Conservation (phyloP, 257 asterid genomes). For the Paraleonurus japonicus region DNA sequence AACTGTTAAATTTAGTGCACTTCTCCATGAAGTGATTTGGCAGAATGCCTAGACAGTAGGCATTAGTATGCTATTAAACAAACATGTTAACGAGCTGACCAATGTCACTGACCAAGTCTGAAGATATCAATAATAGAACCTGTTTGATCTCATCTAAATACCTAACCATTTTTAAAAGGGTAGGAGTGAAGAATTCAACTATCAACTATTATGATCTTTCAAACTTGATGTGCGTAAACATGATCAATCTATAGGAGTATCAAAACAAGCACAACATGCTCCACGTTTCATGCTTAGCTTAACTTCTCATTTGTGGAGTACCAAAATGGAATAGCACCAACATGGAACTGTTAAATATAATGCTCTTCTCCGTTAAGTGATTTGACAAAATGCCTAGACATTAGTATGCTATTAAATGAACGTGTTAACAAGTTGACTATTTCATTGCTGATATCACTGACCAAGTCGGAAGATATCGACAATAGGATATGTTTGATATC, state of each 20-base stretch:
- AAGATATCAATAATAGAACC: not conserved
- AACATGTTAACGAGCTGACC: not conserved
- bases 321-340: not conserved
- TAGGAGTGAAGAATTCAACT: not conserved
- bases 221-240: too few species aligned
- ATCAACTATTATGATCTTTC: too few species aligned
- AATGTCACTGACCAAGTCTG: not conserved
- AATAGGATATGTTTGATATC: not conserved
- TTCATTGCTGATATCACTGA: not conserved
- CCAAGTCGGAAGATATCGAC: not conserved
- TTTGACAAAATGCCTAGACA: not conserved
- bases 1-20: constrained; percentile 10
- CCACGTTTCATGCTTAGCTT: not conserved
- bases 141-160: not conserved
- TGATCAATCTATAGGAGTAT: not conserved
- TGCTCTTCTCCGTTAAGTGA: constrained; percentile 2
- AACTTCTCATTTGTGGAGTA: not conserved
- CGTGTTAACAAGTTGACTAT: not conserved
- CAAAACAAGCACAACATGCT: not conserved
- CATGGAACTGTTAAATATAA: not conserved
- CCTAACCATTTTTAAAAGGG: not conserved
- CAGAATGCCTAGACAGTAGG: not conserved
- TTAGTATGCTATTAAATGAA: not conserved
- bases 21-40: not conserved
- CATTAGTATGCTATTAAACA: not conserved